Percentiles rank a stretch among this genome's conserved stretches.
Conservation (phyloP, 805 yeast species). For the Metschnikowia colocasiae region DNA sequence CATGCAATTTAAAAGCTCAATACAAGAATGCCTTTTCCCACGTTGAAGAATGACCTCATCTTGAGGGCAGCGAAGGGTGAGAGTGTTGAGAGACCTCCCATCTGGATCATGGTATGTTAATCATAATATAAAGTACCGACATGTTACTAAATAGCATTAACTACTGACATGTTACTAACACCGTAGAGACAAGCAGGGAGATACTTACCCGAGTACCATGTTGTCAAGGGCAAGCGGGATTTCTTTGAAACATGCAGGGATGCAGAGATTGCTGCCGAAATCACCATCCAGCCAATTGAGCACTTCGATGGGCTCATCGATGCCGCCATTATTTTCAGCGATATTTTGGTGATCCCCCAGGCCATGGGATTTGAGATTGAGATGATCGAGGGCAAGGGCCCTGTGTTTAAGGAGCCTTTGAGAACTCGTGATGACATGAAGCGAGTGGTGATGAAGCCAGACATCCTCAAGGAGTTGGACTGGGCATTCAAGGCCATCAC, state of each 20-base stretch:
- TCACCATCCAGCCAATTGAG: slow-evolving; percentile 93
- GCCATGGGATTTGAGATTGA: slow-evolving; percentile 96
- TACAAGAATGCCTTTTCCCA: slow-evolving; percentile 49
- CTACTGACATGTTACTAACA: slow-evolving; percentile 8
- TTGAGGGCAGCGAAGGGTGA: slow-evolving; percentile 90
- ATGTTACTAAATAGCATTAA: background rate
- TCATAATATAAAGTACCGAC: background rate
- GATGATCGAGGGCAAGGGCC: slow-evolving; percentile 94
- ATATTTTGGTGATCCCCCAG: slow-evolving; percentile 93
- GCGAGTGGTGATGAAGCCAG: slow-evolving; percentile 58
- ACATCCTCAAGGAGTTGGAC: slow-evolving; percentile 70
- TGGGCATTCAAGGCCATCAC: slow-evolving; percentile 97
- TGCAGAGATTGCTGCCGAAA: slow-evolving; percentile 88
- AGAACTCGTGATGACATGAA: slow-evolving; percentile 66
- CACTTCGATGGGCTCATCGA: slow-evolving; percentile 87
- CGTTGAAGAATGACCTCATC: slow-evolving; percentile 82
- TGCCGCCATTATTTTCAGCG: slow-evolving; percentile 96
- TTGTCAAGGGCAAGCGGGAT: slow-evolving; percentile 78
- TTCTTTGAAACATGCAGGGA: slow-evolving; percentile 95
- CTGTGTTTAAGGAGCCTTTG: slow-evolving; percentile 85
- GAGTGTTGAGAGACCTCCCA: slow-evolving; percentile 91
- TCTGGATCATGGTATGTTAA: slow-evolving; percentile 81
- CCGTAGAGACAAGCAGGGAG: slow-evolving; percentile 88
- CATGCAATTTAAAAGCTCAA: background rate
- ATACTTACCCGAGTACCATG: slow-evolving; percentile 86